phyloP scores from a whole-genome alignment of 2,329 filamentous ascomycete species.

The Penicillium frequentans region DNA sequence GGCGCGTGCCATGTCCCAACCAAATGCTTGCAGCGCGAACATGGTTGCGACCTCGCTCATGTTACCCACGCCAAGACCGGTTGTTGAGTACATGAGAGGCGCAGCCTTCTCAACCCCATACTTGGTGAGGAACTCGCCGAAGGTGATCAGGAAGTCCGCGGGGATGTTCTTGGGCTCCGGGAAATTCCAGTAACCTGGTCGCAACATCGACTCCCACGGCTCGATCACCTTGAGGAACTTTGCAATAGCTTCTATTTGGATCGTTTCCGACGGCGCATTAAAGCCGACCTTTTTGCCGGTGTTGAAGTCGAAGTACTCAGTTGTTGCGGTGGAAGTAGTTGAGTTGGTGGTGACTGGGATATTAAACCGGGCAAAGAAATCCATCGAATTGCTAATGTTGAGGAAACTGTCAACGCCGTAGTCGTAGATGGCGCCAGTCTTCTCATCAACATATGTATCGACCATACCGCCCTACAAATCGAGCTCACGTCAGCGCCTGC shows the following conservation, averaged over 20 bases:
- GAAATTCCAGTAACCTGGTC: slow-evolving; percentile 18
- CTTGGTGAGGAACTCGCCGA: background rate
- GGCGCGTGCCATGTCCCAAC: background rate
- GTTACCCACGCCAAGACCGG: background rate
- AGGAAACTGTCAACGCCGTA: slow-evolving; percentile 22
- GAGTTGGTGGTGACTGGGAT: slow-evolving; percentile 7
- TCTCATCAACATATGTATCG: slow-evolving; percentile 21
- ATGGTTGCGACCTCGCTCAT: background rate
- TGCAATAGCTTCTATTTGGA: slow-evolving; percentile 15
- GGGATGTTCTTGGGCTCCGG: slow-evolving; percentile 17
- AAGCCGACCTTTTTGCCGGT: slow-evolving; percentile 14
- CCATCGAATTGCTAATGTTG: slow-evolving; percentile 12
- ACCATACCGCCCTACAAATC: slow-evolving; percentile 21
- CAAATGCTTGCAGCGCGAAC: background rate
- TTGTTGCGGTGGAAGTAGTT: background rate
- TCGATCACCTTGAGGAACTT: slow-evolving; percentile 18
- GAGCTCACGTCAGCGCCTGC: background rate
- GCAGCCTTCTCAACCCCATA: background rate
- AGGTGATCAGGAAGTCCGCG: slow-evolving; percentile 7
- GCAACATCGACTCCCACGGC: slow-evolving; percentile 17
- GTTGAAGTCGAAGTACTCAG: slow-evolving; percentile 18
- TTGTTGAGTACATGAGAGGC: background rate
- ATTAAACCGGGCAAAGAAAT: slow-evolving; percentile 22
- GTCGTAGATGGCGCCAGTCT: slow-evolving; percentile 14
- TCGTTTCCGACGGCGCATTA: background rate